These are phyloP conservation scores for Aspergillus saccharolyticus DNA, from an alignment of 495 filamentous ascomycete genomes.

Conservation along the genomic window DNA sequence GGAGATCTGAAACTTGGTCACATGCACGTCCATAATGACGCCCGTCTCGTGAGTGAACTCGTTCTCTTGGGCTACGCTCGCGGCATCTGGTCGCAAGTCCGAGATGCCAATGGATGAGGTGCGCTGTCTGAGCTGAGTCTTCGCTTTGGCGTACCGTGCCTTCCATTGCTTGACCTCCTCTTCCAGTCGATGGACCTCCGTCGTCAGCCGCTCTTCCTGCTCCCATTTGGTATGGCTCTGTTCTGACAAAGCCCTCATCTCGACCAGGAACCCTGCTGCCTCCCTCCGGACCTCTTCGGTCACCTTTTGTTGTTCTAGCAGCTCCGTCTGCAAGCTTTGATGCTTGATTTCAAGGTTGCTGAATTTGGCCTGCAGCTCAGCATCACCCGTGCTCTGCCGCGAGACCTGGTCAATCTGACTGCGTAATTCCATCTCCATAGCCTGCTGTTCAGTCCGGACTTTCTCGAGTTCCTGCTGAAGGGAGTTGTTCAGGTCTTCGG, in stretches of 20 bases:
- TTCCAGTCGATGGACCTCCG: conserved; percentile 68
- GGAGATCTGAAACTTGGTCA: conserved; percentile 92
- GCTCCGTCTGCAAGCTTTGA: conserved; percentile 60
- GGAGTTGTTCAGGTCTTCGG: conserved; percentile 69
- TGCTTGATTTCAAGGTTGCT: conserved; percentile 67
- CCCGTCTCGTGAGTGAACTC: conserved; percentile 69
- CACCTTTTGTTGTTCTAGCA: conserved; percentile 72
- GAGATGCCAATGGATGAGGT: conserved; percentile 71
- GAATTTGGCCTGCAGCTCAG: conserved; percentile 50
- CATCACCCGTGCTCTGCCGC: conserved; percentile 30
- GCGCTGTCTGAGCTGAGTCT: conserved; percentile 76
- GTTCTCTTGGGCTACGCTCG: conserved; percentile 59
- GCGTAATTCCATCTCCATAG: conserved; percentile 57
- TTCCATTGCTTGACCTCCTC: conserved; percentile 84
- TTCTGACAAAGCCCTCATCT: conserved; percentile 83
- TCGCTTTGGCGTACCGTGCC: conserved; percentile 77
- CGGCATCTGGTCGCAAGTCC: conserved; percentile 57
- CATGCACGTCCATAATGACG: conserved; percentile 80
- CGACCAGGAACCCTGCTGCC: conserved; percentile 74
- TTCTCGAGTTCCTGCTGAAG: conserved; percentile 73
- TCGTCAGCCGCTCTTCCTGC: conserved; percentile 69
- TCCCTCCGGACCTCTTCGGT: conserved; percentile 85
- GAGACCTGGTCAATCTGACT: conserved; percentile 57
- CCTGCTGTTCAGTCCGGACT: conserved; percentile 60
- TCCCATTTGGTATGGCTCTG: conserved; percentile 74